Evolutionary conservation across 345 rosid species (phyloP).

Genomic region (Eutrema yunnanense): DNA sequence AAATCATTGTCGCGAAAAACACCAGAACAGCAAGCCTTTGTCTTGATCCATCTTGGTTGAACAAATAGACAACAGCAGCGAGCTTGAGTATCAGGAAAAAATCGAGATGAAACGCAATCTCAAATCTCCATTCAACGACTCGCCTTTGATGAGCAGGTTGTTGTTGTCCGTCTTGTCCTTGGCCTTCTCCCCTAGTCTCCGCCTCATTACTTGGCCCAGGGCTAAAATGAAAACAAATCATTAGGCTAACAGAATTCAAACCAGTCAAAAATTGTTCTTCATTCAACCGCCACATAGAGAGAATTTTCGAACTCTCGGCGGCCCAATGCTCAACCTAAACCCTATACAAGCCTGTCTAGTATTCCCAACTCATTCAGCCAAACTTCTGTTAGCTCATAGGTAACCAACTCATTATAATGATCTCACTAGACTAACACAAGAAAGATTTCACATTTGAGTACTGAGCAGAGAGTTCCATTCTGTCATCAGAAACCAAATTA

Average conservation of each 20-base stretch:
- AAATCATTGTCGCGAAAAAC: slow-evolving; percentile 62
- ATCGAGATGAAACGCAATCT: slow-evolving; percentile 76
- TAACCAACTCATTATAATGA: background rate
- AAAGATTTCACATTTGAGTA: too few species aligned
- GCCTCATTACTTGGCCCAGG: slow-evolving; percentile 18
- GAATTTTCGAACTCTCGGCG: background rate
- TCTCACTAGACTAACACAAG: background rate
- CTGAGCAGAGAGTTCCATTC: too few species aligned
- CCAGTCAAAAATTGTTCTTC: background rate
- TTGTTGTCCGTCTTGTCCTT: slow-evolving; percentile 44
- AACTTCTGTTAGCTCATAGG: background rate
- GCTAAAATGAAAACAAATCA: background rate
- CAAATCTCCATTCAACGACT: slow-evolving; percentile 69
- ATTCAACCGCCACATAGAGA: background rate
- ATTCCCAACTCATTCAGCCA: background rate
- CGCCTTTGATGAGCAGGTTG: slow-evolving; percentile 56
- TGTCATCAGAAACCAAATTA: too few species aligned
- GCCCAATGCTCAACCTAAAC: background rate
- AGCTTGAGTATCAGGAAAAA: slow-evolving; percentile 74
- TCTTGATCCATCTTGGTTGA: slow-evolving; percentile 93
- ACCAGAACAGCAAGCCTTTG: slow-evolving; percentile 70
- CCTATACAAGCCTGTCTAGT: background rate
- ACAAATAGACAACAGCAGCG: slow-evolving; percentile 70
- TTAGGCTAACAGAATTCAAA: background rate
- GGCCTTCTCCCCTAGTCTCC: slow-evolving; percentile 40